Percentiles rank a stretch among this genome's conserved stretches.
Conservation (phyloP, 768 basidiomycete genomes). For the Royoungia palumana region DNA sequence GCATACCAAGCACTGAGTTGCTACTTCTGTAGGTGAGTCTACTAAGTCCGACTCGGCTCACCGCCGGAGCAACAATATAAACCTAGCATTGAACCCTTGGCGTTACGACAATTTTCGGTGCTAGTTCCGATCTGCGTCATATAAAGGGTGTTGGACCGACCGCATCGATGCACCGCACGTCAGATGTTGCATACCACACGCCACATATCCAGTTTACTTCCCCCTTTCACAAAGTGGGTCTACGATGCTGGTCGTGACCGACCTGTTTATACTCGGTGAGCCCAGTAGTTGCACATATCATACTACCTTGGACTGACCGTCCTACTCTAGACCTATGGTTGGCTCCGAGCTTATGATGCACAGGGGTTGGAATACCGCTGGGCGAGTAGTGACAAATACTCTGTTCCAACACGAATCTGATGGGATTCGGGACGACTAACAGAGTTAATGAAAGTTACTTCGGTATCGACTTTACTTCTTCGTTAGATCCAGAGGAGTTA, state of each 20-base stretch:
- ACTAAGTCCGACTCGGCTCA: too few relatives aligned
- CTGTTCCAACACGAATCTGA: background rate
- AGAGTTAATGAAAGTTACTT: slow-evolving; percentile 19
- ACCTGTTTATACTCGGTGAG: slow-evolving; percentile 18
- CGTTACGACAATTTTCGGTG: too few relatives aligned
- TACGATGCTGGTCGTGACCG: slow-evolving; percentile 6
- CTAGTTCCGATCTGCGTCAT: too few relatives aligned
- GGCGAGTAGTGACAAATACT: slow-evolving; percentile 13
- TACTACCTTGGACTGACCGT: background rate
- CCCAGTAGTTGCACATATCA: background rate
- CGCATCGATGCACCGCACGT: too few relatives aligned
- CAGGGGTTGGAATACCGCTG: slow-evolving; percentile 7
- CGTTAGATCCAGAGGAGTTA: slow-evolving; percentile 5
- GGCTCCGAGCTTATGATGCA: slow-evolving; percentile 18
- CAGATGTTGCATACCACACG: too few relatives aligned
- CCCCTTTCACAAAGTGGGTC: slow-evolving; percentile 1
- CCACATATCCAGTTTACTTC: background rate
- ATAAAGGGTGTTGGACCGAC: too few relatives aligned
- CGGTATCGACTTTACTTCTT: slow-evolving; percentile 15
- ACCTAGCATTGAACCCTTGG: too few relatives aligned
- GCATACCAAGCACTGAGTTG: too few relatives aligned
- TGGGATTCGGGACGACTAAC: background rate
- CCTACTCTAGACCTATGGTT: slow-evolving; percentile 7
- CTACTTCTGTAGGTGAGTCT: too few relatives aligned
- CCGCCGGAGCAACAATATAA: too few relatives aligned